Base-by-base conservation (phyloP, 352 stramenopile species). In the Phytophthora capsici region DNA sequence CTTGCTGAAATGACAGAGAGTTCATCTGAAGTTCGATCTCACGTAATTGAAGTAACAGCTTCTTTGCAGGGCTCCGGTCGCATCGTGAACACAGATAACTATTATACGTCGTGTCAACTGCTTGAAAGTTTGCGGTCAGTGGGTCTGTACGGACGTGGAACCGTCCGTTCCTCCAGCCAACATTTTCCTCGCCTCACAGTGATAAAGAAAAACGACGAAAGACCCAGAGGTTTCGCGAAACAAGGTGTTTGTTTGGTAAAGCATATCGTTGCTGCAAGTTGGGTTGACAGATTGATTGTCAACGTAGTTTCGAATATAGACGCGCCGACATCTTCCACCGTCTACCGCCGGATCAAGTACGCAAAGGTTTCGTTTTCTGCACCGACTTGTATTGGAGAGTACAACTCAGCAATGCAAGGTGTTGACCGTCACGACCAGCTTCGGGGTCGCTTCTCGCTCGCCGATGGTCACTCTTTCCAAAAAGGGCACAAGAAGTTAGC, bases 211-310 rank as follows among this genome's bases (percentile, higher is more conserved):
- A 19, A 44, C 3, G 14, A 28, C 28, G 20, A 17, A 7, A 13
- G 45, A 1, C 34, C 2, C 0, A 17, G 45, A 13, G 45, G 45
- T 3, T n/a, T 37, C 58, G 41, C 22, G 2, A 28, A 36, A 2
- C 63, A 70, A 44, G 57, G 28, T 5, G 57, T 76, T 0, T 66
- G 30, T 4, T 9, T 12, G 6, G 23, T 62, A 4, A 37, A 58
- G 22, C 38, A 48, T 16, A 71, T 77, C 13, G 2, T 64, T 0
- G 59, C 40, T 13, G 54, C 51, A 1, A 73, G 58, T 0, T 67
- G n/a, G n/a, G n/a, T n/a, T n/a, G n/a, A n/a, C n/a, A n/a, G n/a
- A n/a, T n/a, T n/a, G n/a, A n/a, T n/a, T 2, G 63, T 73, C 1
- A 67, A 32, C 2, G 67, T 73, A 3, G 34, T 40, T 12, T 40